Evolutionary conservation across 1,139 yeast genomes (phyloP).

Genomic region (Groenewaldozyma auringiensis): DNA sequence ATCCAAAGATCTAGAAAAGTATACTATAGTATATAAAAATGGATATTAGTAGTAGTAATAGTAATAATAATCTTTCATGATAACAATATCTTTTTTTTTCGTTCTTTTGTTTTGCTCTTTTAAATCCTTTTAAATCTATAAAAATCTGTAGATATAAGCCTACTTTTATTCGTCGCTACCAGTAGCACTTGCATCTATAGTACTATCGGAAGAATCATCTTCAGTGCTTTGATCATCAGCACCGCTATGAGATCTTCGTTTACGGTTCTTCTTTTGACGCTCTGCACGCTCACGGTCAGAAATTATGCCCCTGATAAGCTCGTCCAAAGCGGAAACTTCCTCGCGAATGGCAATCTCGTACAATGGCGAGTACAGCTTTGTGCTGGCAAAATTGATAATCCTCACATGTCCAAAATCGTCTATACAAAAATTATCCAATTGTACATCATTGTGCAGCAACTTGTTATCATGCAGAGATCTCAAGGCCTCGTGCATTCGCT

Average conservation of each 20-base stretch:
- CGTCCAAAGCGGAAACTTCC: constrained; percentile 22
- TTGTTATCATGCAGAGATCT: constrained; percentile 18
- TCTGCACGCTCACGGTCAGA: not conserved
- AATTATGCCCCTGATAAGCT: constrained; percentile 24
- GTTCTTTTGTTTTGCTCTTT: too few species aligned
- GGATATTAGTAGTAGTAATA: too few species aligned
- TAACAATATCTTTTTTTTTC: too few species aligned
- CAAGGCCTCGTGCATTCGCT: constrained; percentile 18
- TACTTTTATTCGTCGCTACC: not conserved
- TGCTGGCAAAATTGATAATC: constrained; percentile 18
- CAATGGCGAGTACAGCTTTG: constrained; percentile 21
- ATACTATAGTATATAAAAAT: not conserved
- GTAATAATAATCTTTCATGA: too few species aligned
- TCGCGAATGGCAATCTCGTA: constrained; percentile 19
- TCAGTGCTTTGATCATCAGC: not conserved
- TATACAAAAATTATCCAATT: constrained; percentile 18
- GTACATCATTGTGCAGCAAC: constrained; percentile 20
- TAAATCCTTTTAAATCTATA: too few species aligned
- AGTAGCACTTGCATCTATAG: not conserved
- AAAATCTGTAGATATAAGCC: too few species aligned
- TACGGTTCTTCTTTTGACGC: not conserved
- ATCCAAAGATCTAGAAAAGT: constrained; percentile 4
- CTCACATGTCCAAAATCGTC: constrained; percentile 18
- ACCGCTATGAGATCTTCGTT: not conserved
- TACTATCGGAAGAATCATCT: not conserved